Evolutionary conservation across 495 filamentous ascomycete genomes (phyloP).

Genomic region (Opeltia flavorubescens): DNA sequence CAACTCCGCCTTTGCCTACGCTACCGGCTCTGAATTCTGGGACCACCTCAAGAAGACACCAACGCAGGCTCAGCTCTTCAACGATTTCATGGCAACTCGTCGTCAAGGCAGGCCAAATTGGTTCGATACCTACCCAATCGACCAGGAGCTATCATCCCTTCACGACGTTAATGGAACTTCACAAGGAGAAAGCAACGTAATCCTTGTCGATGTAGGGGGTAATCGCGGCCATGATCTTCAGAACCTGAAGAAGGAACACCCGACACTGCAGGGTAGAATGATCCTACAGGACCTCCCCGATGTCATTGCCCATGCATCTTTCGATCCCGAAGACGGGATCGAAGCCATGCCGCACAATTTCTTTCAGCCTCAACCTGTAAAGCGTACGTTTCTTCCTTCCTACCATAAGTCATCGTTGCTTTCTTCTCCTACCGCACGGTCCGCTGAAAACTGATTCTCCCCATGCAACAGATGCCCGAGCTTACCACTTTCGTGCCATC

Average conservation of each 20-base stretch:
- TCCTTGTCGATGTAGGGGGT: conserved; percentile 22
- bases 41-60: neutral
- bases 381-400: too few species aligned
- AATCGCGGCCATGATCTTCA: conserved; percentile 13
- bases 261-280: conserved; percentile 11
- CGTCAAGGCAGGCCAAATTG: conserved; percentile 22
- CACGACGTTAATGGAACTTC: conserved; percentile 10
- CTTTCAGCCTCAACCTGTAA: conserved; percentile 21
- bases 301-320: neutral
- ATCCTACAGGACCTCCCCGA: conserved; percentile 17
- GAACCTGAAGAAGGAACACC: conserved; percentile 16
- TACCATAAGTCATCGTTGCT: too few species aligned
- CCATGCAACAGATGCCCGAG: conserved; percentile 13
- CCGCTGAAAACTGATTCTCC: neutral
- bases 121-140: conserved; percentile 26
- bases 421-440: neutral
- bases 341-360: conserved; percentile 18
- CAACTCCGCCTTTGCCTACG: neutral
- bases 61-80: neutral
- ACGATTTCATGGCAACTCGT: conserved; percentile 1
- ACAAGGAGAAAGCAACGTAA: conserved; percentile 6
- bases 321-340: neutral
- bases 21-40: neutral
- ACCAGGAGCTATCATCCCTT: conserved; percentile 16
- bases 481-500: conserved; percentile 30